Evolutionary conservation across 768 basidiomycete genomes (phyloP).

Genomic region (Cantharellus anzutake): DNA sequence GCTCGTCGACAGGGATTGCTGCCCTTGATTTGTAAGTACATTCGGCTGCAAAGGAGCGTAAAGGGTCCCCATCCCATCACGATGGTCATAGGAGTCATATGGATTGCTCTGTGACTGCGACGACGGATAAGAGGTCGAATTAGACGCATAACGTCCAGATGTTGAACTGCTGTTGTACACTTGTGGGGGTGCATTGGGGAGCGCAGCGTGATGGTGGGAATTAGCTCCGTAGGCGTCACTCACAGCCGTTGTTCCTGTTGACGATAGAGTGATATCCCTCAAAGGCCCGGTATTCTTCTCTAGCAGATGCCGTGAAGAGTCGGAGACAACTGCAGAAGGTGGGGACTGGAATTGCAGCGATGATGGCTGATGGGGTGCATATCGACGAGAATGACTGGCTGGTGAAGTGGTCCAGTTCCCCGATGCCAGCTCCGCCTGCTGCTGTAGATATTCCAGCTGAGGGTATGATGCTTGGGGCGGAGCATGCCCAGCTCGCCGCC

Average conservation of each 20-base stretch:
- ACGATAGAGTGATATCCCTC: slow-evolving; percentile 37
- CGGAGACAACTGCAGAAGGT: slow-evolving; percentile 27
- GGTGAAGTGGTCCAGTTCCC: background rate
- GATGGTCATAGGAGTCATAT: slow-evolving; percentile 14
- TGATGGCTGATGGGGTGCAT: slow-evolving; percentile 6
- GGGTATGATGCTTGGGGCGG: slow-evolving; percentile 44
- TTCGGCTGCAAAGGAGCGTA: slow-evolving; percentile 64
- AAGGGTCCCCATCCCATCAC: slow-evolving; percentile 27
- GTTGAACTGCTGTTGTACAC: slow-evolving; percentile 37
- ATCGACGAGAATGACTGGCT: background rate
- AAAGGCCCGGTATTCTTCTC: slow-evolving; percentile 26
- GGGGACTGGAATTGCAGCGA: slow-evolving; percentile 29
- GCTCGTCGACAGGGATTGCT: slow-evolving; percentile 28
- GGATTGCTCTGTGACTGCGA: slow-evolving; percentile 19
- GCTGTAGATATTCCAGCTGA: slow-evolving; percentile 79
- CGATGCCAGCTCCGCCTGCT: slow-evolving; percentile 45
- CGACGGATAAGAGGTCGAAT: slow-evolving; percentile 13
- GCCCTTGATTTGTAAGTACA: background rate
- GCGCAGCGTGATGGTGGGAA: background rate
- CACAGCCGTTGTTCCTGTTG: slow-evolving; percentile 9
- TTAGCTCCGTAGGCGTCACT: slow-evolving; percentile 21
- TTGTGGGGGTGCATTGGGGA: slow-evolving; percentile 45
- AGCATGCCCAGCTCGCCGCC: slow-evolving; percentile 59
- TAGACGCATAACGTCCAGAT: slow-evolving; percentile 45
- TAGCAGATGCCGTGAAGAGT: slow-evolving; percentile 38